These are phyloP conservation scores for Amanita rubescens DNA, from an alignment of 768 basidiomycete species.

Conservation along the genomic window DNA sequence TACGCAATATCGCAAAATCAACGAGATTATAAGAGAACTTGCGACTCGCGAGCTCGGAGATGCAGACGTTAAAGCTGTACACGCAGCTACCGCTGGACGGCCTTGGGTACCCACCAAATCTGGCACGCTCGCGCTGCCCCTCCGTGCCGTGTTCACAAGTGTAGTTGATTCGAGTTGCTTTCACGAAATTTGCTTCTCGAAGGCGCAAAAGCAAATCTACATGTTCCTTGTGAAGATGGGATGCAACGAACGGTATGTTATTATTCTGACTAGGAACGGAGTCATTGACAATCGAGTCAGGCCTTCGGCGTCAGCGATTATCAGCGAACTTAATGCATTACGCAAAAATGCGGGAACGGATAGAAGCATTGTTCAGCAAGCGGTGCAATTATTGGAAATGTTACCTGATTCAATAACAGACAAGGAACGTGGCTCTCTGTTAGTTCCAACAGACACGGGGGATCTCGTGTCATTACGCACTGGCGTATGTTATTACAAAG, in stretches of 20 bases:
- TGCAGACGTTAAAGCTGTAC: constrained; percentile 13
- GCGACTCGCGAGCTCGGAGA: constrained; percentile 16
- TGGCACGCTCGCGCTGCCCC: background rate
- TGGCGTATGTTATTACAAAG: constrained; percentile 38
- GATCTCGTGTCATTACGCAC: constrained; percentile 20
- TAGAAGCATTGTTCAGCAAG: constrained; percentile 14
- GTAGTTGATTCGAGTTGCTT: constrained; percentile 15
- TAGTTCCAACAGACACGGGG: constrained; percentile 27
- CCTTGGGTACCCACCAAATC: constrained; percentile 27
- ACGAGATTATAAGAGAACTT: constrained; percentile 25
- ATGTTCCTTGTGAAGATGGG: constrained; percentile 27
- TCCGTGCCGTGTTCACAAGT: constrained; percentile 2
- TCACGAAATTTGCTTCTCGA: constrained; percentile 15
- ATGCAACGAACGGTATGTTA: constrained; percentile 28
- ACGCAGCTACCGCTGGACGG: constrained; percentile 9
- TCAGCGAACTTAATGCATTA: constrained; percentile 19
- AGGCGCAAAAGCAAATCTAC: constrained; percentile 12
- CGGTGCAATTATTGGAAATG: constrained; percentile 23
- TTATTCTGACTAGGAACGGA: background rate
- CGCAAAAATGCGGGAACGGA: constrained; percentile 5
- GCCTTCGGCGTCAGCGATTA: constrained; percentile 23
- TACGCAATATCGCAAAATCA: constrained; percentile 12
- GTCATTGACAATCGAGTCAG: constrained; percentile 13
- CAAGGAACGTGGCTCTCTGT: constrained; percentile 18
- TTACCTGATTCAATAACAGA: constrained; percentile 18